These are phyloP conservation scores for Kuraishia piskuri DNA, from an alignment of 805 yeast species.

Conservation along the genomic window DNA sequence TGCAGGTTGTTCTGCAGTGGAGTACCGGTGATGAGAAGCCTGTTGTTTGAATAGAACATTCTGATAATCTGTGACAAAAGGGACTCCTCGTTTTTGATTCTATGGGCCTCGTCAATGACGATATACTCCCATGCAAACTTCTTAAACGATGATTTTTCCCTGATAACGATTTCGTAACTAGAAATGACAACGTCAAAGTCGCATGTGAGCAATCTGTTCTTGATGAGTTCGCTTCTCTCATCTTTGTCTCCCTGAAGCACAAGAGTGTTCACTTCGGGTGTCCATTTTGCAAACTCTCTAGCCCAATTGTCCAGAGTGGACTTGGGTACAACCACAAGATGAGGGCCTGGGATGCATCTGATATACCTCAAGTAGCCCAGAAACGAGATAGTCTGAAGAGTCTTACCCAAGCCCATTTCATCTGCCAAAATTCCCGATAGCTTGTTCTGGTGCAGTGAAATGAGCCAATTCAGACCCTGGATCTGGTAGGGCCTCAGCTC, in stretches of 20 bases:
- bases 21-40: conserved; percentile 73
- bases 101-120: conserved; percentile 75
- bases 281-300: conserved; percentile 71
- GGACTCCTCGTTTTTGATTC: conserved; percentile 73
- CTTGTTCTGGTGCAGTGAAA: conserved; percentile 57
- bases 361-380: conserved; percentile 63
- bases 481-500: conserved; percentile 64
- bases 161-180: conserved; percentile 70
- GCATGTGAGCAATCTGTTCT: conserved; percentile 40
- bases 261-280: conserved; percentile 67
- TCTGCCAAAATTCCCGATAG: conserved; percentile 75
- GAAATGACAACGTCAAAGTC: conserved; percentile 67
- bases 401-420: conserved; percentile 83
- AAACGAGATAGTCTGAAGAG: conserved; percentile 71
- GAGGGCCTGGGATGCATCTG: conserved; percentile 59
- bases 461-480: conserved; percentile 76
- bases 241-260: conserved; percentile 72
- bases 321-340: conserved; percentile 69
- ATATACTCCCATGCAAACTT: conserved; percentile 74
- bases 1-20: conserved; percentile 75
- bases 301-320: conserved; percentile 78
- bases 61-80: conserved; percentile 3
- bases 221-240: conserved; percentile 46
- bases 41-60: conserved; percentile 29
- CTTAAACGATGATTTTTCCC: conserved; percentile 57